Evolutionary conservation across 805 yeast species (phyloP), one percentile per base, ranked within the genome.

Genomic region (Candida railenensis): DNA sequence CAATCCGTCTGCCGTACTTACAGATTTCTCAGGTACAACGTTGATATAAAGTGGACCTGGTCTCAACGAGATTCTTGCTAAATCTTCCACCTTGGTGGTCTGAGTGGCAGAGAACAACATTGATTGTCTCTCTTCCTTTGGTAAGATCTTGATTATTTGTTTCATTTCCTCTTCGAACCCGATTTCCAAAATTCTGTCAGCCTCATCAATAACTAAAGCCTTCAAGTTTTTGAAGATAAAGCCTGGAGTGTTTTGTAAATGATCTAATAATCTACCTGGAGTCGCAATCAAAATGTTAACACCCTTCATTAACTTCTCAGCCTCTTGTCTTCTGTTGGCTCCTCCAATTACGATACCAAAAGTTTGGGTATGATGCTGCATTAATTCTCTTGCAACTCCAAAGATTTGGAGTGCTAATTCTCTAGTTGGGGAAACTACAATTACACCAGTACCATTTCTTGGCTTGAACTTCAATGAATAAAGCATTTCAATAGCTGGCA

Each of bases 101-200:
- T 94, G 99, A 1, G 99, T 94, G 41, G 99, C 99, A n/a, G 98
- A 92, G 64, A 94, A 94, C 53, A 94, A 73, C 98, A 94, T 92
- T 36, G 96, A 79, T 68, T 94, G 99, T 70, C 99, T 85, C 54
- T 86, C 91, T 55, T 89, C 92, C 50, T 82, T 86, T 39, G 99
- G 99, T 59, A 94, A 74, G 52, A 95, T 89, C 68, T 85, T 89
- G 61, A 94, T 89, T 62, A 94, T 94, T 69, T 94, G 98, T 66
- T 80, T 87, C 98, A 94, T 94, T 74, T 94, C 99, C 57, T 95
- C 98, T 73, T 94, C 99, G 72, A 94, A 94, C 51, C 99, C 99
- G 60, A 91, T 90, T 67, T 95, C 99, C 62, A 94, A 76, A 57
- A 94, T 94, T 71, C 99, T 82, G 67, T 94, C 99, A 37, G 99